Base-by-base conservation (phyloP, 495 filamentous ascomycete species). In the Lasiosphaeriaceae sp. region DNA sequence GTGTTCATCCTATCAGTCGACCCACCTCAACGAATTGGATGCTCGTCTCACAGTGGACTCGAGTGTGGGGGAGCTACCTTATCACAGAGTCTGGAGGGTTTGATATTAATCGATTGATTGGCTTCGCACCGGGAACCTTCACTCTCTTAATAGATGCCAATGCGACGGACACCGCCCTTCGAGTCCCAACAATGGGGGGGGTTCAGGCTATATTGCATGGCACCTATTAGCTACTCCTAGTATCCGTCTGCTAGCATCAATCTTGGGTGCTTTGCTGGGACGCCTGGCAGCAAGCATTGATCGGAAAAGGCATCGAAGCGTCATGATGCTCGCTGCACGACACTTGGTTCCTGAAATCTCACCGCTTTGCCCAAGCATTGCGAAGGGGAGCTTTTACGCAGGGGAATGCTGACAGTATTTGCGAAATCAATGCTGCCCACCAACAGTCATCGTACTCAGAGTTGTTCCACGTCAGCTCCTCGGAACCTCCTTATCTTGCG, bases 51-150 rank as follows among this genome's bases (percentile, higher is more conserved):
- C 34, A 31, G 26, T 54, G 22, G 29, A 19, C 12, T 16, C 37
- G 16, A 49, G 31, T 54, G 61, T 61, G 60, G 62, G 64, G 58
- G 60, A 56, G 14, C 50, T 55, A 50, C 60, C 57, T 63, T 63
- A 63, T 65, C 62, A 58, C 16, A 35, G 20, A 39, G 41, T 37
- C 29, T 48, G 26, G 43, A 49, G 48, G 49, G 62, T 67, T 63
- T 65, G 66, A 65, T 67, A 66, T 65, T 69, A 63, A 67, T 67
- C 65, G 59, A 50, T 58, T 55, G 49, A 65, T 65, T 65, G 64
- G 19, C 22, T 47, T 52, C 39, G 62, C 64, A 63, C 67, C 64
- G 55, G 67, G 67, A 57, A 66, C 46, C 34, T n/a, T 12, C 47
- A 41, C 56, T 45, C 20, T 31, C 23, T 35, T 34, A 46, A 58